Evolutionary conservation across 2,329 filamentous ascomycete species (phyloP), one percentile per base, ranked within the genome.

Genomic region (Epichloe typhina): DNA sequence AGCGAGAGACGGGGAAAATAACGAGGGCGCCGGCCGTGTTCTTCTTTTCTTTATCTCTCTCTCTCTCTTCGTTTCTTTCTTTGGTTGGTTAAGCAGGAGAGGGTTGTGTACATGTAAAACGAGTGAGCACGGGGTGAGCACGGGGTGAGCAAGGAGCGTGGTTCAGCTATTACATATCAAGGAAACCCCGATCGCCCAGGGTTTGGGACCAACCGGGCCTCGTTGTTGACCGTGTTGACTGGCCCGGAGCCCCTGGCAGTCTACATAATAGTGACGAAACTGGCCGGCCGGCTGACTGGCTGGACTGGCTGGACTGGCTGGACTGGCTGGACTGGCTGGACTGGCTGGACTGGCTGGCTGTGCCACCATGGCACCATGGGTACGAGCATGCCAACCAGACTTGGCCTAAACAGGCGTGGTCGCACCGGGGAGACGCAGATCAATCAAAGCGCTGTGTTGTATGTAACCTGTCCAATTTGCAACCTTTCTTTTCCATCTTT

Each of bases 1-100:
- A 53, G 55, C 56, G 52, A 62, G 56, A 45, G 57, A 55, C 19
- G 47, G 42, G 51, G 31, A 56, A 65, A 45, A 33, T 23, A 46
- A 44, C 21, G 53, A 43, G 35, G 19, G 19, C 13, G 15, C 26
- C 26, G 26, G 42, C 26, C 31, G 6, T 12, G 17, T 26, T 45
- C 42, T 33, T 35, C n/a, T 23, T 45, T 33, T 36, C 4, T 40
- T 37, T 26, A 15, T 42, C 23, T 23, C 44, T 19, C 21, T 11
- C 23, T 19, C 17, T 40, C 11, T 19, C 9, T 40, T 17, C 17
- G 17, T 17, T 49, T 43, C 41, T 50, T 44, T 23, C 31, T 23
- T 49, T 1, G 31, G 33, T 9, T 3, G 9, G 40, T 45, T 46
- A 43, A 50, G 46, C 31, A 50, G 49, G 49, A 48, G 40, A 42